Base-by-base conservation (phyloP, 371 early-diverging fungal genomes). In the Mucor piriformis region DNA sequence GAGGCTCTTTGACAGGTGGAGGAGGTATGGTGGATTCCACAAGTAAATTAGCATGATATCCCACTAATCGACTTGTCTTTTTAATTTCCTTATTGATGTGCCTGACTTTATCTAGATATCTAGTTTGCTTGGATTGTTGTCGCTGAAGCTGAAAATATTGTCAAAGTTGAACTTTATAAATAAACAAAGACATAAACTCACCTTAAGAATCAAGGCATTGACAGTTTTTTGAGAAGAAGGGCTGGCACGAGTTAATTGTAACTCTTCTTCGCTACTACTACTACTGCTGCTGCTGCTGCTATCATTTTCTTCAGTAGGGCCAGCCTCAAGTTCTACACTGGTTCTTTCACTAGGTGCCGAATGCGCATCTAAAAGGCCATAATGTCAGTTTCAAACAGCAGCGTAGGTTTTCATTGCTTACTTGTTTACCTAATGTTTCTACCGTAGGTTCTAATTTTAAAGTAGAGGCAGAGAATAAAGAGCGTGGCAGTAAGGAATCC, bases 391-490 rank as follows among this genome's bases (percentile, higher is more conserved):
- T 37, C 13, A n/a, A n/a, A n/a, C n/a, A n/a, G n/a, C n/a, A n/a
- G n/a, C n/a, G n/a, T n/a, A n/a, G n/a, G n/a, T n/a, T n/a, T n/a
- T n/a, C n/a, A n/a, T n/a, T n/a, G n/a, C n/a, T n/a, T n/a, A n/a
- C n/a, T 10, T 46, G 8, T 24, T 34, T 55, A 46, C 56, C 54
- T 10, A 58, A 23, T 6, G 47, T 38, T 11, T 52, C 47, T 35
- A 55, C 50, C 2, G 25, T 18, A 42, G 32, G 52, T 25, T 66
- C 66, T 24, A 38, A 16, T n/a, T 66, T 66, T n/a, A 66, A 38
- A 13, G 66, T 66, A 1, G 66, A 66, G n/a, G 61, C 62, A 12
- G 66, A 61, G 24, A 66, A 66, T 25, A 66, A 35, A 13, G 66
- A 61, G 6, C 54, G 51, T 13, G 66, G 66, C 32, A 66, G 32